Evolutionary conservation across 23 red algal species (phyloP), one percentile per base, ranked within the genome.

Genomic region (Gracilaria domingensis): DNA sequence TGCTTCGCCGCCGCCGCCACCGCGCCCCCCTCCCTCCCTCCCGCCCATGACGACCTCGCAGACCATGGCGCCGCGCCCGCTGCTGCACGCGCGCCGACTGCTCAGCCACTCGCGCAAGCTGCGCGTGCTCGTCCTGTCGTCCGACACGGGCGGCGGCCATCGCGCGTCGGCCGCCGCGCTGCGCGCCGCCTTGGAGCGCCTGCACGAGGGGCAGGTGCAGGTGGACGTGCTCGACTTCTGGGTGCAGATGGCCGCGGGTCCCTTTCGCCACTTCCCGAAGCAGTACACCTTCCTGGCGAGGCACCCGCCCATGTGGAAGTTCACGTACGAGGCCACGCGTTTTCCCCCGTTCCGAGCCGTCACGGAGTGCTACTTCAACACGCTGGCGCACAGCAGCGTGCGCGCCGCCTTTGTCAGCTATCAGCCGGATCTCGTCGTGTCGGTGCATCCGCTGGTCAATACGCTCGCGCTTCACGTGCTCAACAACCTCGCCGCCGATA

Each of bases 371-470:
- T 75, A 91, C 58, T 70, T 91, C 2, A 93, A 93, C 80, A 69
- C 79, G 13, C 60, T 95, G 18, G 80, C 89, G 40, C 88, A 95
- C 76, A 71, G 81, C 16, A 90, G 75, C 9, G 66, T 98, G 6
- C 69, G 89, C 50, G 37, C 35, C 12, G 97, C 89, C 34, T 79
- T 98, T 38, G 37, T 56, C 16, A 64, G 44, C 33, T 90, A 87
- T 16, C 53, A 75, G 25, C 97, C 97, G 33, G 97, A 98, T 60
- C 78, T 98, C 8, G 82, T 98, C 49, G 40, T 98, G 1, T 94
- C 89, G 18, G 88, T 98, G 18, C 97, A 98, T 80, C 97, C 97
- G 16, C 85, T 98, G 47, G 90, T 89, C 30, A 94, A 98, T 48
- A 93, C 80, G 18, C 90, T 96, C 18, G 70, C 84, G n/a, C 80